Evolutionary conservation across 805 yeast genomes (phyloP), one percentile per base, ranked within the genome.

Genomic region (Cyberlindnera americana): DNA sequence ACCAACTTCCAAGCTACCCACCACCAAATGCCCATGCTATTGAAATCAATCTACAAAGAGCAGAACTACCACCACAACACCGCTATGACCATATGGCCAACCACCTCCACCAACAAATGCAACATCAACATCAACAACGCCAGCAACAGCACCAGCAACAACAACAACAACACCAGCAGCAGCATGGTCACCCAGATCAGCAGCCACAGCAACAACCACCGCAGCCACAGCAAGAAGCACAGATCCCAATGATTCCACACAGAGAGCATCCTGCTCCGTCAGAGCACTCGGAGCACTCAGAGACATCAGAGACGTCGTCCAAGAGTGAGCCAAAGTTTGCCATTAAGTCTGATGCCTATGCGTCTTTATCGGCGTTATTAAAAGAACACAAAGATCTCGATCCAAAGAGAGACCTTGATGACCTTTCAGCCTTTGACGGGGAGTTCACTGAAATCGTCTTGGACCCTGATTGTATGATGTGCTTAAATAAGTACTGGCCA

Each of bases 361-460:
- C 42, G 10, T 35, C 48, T 10, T 15, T 51, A 17, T 27, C 43
- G 4, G 46, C 50, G 3, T 25, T 48, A 16, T 30, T 52, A 33
- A 44, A 39, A 25, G 43, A 44, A 3, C 52, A 52, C 26, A 40
- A 47, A 29, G 56, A 52, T 24, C n/a, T 44, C 11, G 43, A 43
- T 16, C 46, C 44, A 21, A 24, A 42, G 16, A 29, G 24, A n/a
- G 45, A 44, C 26, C 21, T 51, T 21, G 54, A 53, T 23, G 40
- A 36, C 15, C 24, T 54, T 4, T 40, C 53, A 12, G 37, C 40
- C 16, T 28, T 49, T 8, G 54, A 51, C 35, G 37, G 38, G 3
- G 53, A 53, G 29, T 50, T 47, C 28, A 48, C 48, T 3, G 55
- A 51, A 31, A 51, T 56, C 16, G 45, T 44, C 1, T 23, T 56